A percentile compares a stretch with the other conserved stretches of the same genome.
These are phyloP conservation scores for Penicillium antarcticum DNA, from an alignment of 495 filamentous ascomycete species.

Conservation along the genomic window DNA sequence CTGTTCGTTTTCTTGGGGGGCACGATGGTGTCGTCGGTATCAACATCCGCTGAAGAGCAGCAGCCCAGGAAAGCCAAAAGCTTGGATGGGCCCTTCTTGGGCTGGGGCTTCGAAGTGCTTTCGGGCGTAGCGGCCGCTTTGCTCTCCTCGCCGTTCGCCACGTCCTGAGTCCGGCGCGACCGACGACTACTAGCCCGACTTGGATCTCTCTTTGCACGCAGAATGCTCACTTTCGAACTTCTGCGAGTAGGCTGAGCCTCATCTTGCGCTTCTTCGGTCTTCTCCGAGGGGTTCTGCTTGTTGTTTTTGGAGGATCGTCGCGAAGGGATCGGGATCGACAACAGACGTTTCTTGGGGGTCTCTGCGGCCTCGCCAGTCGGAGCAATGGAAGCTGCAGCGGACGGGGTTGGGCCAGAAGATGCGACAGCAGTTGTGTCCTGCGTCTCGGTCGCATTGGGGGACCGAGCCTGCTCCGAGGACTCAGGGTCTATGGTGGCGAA, in stretches of 20 bases:
- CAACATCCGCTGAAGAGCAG: constrained; percentile 67
- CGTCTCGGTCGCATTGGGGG: constrained; percentile 25
- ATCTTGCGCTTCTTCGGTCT: constrained; percentile 63
- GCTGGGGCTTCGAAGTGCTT: constrained; percentile 52
- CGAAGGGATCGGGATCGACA: constrained; percentile 60
- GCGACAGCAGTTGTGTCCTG: constrained; percentile 23
- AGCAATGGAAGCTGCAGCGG: constrained; percentile 9
- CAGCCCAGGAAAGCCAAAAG: constrained; percentile 76
- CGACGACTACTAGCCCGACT: constrained; percentile 64
- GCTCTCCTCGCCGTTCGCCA: constrained; percentile 36
- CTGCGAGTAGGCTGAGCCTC: constrained; percentile 49
- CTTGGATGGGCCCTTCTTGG: constrained; percentile 48
- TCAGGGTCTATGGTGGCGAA: constrained; percentile 26
- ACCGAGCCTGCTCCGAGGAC: constrained; percentile 20
- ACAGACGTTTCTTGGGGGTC: constrained; percentile 53
- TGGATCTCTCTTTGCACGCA: constrained; percentile 62
- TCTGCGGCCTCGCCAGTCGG: constrained; percentile 18
- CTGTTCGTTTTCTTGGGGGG: constrained; percentile 65
- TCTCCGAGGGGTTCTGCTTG: constrained; percentile 57
- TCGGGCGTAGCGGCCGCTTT: constrained; percentile 27
- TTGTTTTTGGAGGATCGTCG: constrained; percentile 65
- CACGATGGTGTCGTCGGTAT: constrained; percentile 55
- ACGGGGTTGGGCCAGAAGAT: constrained; percentile 19
- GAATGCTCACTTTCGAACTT: constrained; percentile 68
- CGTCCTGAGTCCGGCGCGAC: constrained; percentile 45